These are phyloP conservation scores for Lupinus albus DNA, from an alignment of 306 rosid genomes.

Conservation along the genomic window DNA sequence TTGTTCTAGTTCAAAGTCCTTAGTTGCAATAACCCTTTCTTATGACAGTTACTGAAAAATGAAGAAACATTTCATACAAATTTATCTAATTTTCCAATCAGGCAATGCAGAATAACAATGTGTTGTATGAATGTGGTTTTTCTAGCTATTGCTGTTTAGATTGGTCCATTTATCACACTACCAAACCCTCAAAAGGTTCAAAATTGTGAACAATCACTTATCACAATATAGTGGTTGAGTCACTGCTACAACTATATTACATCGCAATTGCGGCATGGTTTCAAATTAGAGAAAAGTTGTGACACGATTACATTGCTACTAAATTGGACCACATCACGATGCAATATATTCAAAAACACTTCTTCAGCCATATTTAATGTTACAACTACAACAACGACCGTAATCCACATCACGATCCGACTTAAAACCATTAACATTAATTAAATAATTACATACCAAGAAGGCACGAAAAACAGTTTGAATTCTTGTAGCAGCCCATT, in stretches of 20 bases:
- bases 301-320: too few species aligned
- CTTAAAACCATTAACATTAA: too few species aligned
- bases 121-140: background rate
- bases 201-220: too few species aligned
- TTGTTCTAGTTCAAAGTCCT: background rate
- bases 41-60: background rate
- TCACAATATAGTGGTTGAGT: too few species aligned
- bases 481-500: constrained; percentile 94
- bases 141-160: background rate
- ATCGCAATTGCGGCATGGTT: too few species aligned
- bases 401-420: too few species aligned
- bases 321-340: too few species aligned
- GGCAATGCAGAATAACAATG: background rate
- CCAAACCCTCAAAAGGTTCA: background rate
- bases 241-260: too few species aligned
- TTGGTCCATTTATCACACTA: background rate
- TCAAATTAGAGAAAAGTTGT: too few species aligned
- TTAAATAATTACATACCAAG: constrained; percentile 72
- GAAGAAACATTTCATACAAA: background rate
- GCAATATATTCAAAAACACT: too few species aligned
- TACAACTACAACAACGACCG: too few species aligned
- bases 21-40: background rate
- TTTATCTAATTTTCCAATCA: background rate
- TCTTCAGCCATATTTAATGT: too few species aligned
- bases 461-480: constrained; percentile 94